Base-by-base conservation (phyloP, 2,329 filamentous ascomycete species). In the Spiromastix sp. region DNA sequence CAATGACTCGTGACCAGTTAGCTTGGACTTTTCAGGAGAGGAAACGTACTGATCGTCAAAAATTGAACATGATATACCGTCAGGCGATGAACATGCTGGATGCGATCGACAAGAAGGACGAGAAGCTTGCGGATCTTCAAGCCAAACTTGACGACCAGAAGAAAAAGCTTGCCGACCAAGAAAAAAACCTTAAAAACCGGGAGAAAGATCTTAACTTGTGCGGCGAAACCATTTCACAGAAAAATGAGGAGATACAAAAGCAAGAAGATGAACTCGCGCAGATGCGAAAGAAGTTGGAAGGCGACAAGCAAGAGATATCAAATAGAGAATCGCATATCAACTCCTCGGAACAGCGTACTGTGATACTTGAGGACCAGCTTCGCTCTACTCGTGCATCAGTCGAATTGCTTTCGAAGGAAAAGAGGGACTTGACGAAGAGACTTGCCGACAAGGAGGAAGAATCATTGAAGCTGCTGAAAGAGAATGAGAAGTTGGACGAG, bases 401-500 rank as follows among this genome's bases (percentile, higher is more conserved):
- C 13, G 32, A 26, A 8, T 22, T 18, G 7, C 18, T 24, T 11
- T 16, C 17, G 32, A 34, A 28, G 6, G 30, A 27, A 15, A 40
- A 25, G 25, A 30, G 20, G 9, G 32, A 33, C 19, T 26, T 30
- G 25, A 18, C 10, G 17, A 26, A 31, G 10, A 19, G 34, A 24
- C 8, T 29, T 15, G 24, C 9, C 6, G 11, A 27, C 31, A 21
- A 34, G 30, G 16, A 30, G 30, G 20, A 32, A 18, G 31, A 38
- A 20, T 24, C 35, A 9, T 26, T n/a, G 8, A 20, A 27, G n/a
- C 34, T 42, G 13, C 29, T 15, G n/a, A 31, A 28, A 13, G 37
- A 42, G 27, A 30, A 33, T 16, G 19, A 40, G 15, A 16, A 30
- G 9, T 24, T 35, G 10, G 21, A 13, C 13, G 11, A 35, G 32